A percentile compares a stretch with the other conserved stretches of the same genome.
Evolutionary conservation across 148 eudicot species (phyloP).

Genomic region (Vaccinium vitisidaea): DNA sequence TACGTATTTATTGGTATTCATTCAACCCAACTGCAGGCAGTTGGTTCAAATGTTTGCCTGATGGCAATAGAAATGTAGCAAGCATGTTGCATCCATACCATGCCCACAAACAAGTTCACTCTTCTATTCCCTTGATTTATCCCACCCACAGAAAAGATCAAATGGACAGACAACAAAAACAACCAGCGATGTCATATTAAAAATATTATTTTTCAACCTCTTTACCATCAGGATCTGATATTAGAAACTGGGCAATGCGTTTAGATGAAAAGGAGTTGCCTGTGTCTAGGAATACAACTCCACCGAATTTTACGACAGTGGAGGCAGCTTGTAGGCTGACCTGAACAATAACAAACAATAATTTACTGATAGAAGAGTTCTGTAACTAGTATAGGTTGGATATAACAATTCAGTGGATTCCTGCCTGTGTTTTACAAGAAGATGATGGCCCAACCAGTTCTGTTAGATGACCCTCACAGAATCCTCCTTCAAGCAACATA

Average conservation of each 20-base stretch:
- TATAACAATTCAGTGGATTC: conserved; percentile 10
- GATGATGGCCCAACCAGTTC: conserved; percentile 91
- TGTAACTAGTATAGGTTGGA: background rate
- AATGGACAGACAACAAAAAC: background rate
- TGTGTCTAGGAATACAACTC: conserved; percentile 65
- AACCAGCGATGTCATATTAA: background rate
- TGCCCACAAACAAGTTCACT: background rate
- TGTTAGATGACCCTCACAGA: conserved; percentile 62
- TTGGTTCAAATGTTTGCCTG: background rate
- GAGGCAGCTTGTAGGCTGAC: conserved; percentile 78
- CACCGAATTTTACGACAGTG: conserved; percentile 51
- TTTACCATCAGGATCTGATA: conserved; percentile 31
- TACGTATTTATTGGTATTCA: no score
- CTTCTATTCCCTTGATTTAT: background rate
- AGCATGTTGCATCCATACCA: background rate
- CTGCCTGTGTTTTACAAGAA: conserved; percentile 89
- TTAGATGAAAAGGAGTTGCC: conserved; percentile 82
- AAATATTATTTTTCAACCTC: conserved; percentile 36
- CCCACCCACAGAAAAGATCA: background rate
- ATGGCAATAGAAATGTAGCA: background rate
- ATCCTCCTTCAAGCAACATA: conserved; percentile 53
- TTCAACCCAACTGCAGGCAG: no score
- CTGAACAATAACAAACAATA: conserved; percentile 27
- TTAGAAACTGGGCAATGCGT: conserved; percentile 51
- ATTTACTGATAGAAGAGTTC: background rate